A percentile compares a stretch with the other conserved stretches of the same genome.
phyloP scores from a whole-genome alignment of 257 asterid species.

The Coffea canephora region DNA sequence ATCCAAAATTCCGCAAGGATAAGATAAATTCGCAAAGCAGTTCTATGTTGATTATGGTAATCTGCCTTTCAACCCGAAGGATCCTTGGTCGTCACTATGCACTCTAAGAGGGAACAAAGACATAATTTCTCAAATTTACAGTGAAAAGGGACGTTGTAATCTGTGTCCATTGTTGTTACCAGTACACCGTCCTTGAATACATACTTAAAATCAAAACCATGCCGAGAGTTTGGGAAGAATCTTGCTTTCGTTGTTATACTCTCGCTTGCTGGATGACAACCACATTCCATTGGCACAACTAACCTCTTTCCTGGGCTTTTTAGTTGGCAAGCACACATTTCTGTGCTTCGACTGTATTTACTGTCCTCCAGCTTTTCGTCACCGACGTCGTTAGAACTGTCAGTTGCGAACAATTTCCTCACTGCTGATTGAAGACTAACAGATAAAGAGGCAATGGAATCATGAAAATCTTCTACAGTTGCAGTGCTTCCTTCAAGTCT shows the following conservation, averaged over 20 bases:
- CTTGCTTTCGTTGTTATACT: slow-evolving; percentile 17
- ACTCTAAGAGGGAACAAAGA: slow-evolving; percentile 78
- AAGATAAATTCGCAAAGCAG: slow-evolving; percentile 43
- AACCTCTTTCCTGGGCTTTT: slow-evolving; percentile 19
- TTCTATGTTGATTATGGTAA: slow-evolving; percentile 23
- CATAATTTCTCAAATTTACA: slow-evolving; percentile 80
- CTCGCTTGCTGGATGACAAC: slow-evolving; percentile 40
- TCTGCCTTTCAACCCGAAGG: slow-evolving; percentile 24
- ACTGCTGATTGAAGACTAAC: slow-evolving; percentile 61
- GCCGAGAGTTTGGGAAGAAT: slow-evolving; percentile 8
- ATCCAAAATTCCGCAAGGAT: not conserved
- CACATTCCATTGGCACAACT: slow-evolving; percentile 42
- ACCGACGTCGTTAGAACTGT: slow-evolving; percentile 15
- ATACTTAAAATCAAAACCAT: slow-evolving; percentile 32
- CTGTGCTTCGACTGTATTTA: slow-evolving; percentile 17
- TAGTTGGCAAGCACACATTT: slow-evolving; percentile 16
- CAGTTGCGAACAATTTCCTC: slow-evolving; percentile 35
- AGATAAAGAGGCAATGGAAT: slow-evolving; percentile 66
- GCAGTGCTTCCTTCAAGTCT: slow-evolving; percentile 33
- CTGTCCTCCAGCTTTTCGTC: slow-evolving; percentile 20
- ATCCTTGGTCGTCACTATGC: slow-evolving; percentile 51
- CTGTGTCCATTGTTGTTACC: slow-evolving; percentile 40
- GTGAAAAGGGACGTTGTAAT: slow-evolving; percentile 43
- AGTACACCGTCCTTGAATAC: slow-evolving; percentile 66
- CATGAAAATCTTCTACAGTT: slow-evolving; percentile 64